Base-by-base conservation (phyloP, 257 asterid species). In the Thymus quinquecostatus region DNA sequence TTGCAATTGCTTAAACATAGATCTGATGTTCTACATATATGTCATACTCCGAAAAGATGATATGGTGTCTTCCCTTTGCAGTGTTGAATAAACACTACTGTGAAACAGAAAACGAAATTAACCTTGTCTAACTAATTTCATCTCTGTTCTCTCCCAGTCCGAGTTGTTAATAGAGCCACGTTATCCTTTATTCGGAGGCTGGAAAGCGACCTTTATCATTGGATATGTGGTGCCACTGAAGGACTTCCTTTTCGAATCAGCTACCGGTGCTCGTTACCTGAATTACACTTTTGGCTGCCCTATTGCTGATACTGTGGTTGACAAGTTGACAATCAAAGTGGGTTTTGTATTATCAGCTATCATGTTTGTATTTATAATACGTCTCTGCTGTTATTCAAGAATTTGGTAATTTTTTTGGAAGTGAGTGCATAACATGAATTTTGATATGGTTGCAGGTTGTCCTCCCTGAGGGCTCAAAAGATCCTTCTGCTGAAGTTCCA, bases 101-200 rank as follows among this genome's bases (percentile, higher is more conserved):
- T 53, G 21, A 58, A n/a, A 41, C 28, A 41, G 60, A 63, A 62
- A 38, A 29, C 40, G 51, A 48, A 48, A 13, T 43, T 66, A 54
- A 62, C 48, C 70, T 58, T 43, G 47, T 74, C 69, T 72, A 44
- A 66, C 54, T 60, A 48, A 8, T 53, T 10, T 58, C 65, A 57
- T 57, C 66, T 1, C 54, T 10, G 50, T 40, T 66, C 62, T 83
- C 64, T 59, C 44, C 85, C 92, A 91, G 98, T 89, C 99, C 4
- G 99, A 95, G 83, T 78, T 95, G 82, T 78, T 89, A 48, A 88
- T 95, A 63, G 97, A 92, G 79, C 99, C 99, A 43, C 91, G 98
- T 28, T 95, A 95, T 79, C 99, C 99, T 69, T 75, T 95, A 80
- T 87, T 95, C 83, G 99, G 99, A 53, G 99, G 99, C 75, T 95